Base-by-base conservation (phyloP, 2,329 filamentous ascomycete species). In the Ophiostoma tasmaniense region DNA sequence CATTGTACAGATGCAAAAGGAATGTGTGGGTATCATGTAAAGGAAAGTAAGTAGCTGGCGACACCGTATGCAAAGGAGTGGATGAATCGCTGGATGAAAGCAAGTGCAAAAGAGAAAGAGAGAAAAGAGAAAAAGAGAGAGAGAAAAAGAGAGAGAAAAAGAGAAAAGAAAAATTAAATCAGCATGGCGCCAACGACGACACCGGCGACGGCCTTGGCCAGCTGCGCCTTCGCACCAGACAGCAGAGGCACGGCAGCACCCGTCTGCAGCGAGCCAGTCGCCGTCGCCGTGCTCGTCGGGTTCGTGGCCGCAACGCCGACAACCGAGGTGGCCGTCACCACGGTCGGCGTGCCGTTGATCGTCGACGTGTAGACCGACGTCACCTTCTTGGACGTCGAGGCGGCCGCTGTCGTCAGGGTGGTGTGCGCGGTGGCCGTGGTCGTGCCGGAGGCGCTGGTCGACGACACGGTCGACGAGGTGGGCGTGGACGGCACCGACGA, bases 291-390 rank as follows among this genome's bases (percentile, higher is more conserved):
- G 8, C 74, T 70, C 20, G 72, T 75, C 2, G 74, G 75, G 2
- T 30, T 67, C 39, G 67, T 67, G 77, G 22, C 73, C 13, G 79
- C 77, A 52, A 81, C 80, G 28, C 77, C 79, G 2, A 85, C 82
- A 74, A 78, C 82, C 0, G 82, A 82, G 1, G 83, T 85, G n/a
- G 79, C 79, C 13, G 82, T 84, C 66, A 84, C 75, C 14, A 80
- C 78, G 2, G 79, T 79, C 67, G 81, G 76, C 39, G 77, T 79
- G 33, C 83, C 83, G 66, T 82, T 76, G 45, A 80, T 75, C 7
- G 82, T 83, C 7, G 80, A 81, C n/a, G 83, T 85, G 70, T 76
- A 76, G 0, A 81, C 82, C 30, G 78, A 74, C 7, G 76, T 73
- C 13, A 75, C 71, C 61, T 69, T 73, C 71, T 30, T 55, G 11